Evolutionary conservation across 352 stramenopile species (phyloP), one percentile per base, ranked within the genome.

Genomic region (Globisporangium heterothallicum): DNA sequence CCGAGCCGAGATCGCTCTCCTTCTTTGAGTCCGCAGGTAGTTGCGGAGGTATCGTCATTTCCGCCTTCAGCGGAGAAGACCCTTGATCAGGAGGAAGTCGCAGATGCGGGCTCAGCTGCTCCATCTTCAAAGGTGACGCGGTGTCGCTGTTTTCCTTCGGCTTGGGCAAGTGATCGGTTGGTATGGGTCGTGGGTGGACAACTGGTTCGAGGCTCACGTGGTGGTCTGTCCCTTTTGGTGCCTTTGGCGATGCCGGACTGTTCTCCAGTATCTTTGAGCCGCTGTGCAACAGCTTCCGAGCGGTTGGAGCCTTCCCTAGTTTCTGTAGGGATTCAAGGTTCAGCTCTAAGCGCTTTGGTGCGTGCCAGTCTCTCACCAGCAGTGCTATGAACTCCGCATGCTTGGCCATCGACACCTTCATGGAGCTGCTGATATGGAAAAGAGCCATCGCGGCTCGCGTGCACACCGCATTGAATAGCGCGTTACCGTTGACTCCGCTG

Each of bases 281-380:
- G 14, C 30, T 43, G 0, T 55, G 54, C 19, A 30, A 61, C 6
- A 61, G 40, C 46, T 9, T 51, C 7, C 53, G 49, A 6, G 26
- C 10, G 22, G 58, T 71, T 18, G 30, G 6, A 0, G 48, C 10
- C 25, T 67, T 66, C 18, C 42, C 60, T 16, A 74, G 21, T 21
- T 78, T 82, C 22, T 88, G 76, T 6, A 90, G 61, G 8, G 78
- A 78, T 55, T 88, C 78, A 29, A 86, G 59, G 57, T 86, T 90
- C 34, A 90, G 65, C 35, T 90, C 74, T 1, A 90, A 59, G 16
- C 76, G 74, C 29, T 81, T 84, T 0, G 74, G 70, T 1, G 74
- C 64, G 10, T 85, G 72, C 78, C 78, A 90, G 24, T 83, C 72
- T 0, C 61, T 54, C 18, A 74, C 47, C 1, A 90, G 53, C 36